Percentiles rank a stretch among this genome's conserved stretches.
phyloP scores from a whole-genome alignment of 75 land plant genomes.

The Cupressus sempervirens region DNA sequence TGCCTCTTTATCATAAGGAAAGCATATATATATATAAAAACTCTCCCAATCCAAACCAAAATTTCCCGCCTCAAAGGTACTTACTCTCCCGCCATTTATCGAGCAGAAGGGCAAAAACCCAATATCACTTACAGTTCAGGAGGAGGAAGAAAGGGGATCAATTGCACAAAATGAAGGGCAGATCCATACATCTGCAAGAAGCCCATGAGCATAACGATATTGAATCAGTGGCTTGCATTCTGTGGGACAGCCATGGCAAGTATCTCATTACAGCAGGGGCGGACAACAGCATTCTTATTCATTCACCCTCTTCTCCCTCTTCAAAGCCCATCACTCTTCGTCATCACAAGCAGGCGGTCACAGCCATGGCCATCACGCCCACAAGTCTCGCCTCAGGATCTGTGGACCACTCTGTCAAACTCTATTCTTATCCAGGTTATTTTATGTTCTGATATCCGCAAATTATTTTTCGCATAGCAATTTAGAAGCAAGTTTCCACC shows the following conservation, averaged over 20 bases:
- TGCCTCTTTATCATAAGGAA: background rate
- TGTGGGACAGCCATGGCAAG: constrained; percentile 46
- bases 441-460: background rate
- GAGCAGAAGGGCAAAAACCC: background rate
- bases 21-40: background rate
- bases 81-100: background rate
- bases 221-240: constrained; percentile 21
- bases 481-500: background rate
- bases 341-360: constrained; percentile 62
- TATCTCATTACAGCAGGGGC: constrained; percentile 57
- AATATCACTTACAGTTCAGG: background rate
- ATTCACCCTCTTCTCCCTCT: constrained; percentile 32
- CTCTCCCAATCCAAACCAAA: background rate
- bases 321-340: constrained; percentile 31
- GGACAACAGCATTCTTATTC: constrained; percentile 44
- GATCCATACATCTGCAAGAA: constrained; percentile 48
- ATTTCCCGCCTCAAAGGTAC: background rate
- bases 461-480: background rate
- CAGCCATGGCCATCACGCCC: constrained; percentile 63
- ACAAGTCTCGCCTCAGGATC: constrained; percentile 75
- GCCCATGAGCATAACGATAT: constrained; percentile 37
- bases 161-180: constrained; percentile 38
- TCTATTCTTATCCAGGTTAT: constrained; percentile 73
- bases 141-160: background rate
- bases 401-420: constrained; percentile 79